Conservation (phyloP, 441 rosid species). For the Adansonia rubrostipa region DNA sequence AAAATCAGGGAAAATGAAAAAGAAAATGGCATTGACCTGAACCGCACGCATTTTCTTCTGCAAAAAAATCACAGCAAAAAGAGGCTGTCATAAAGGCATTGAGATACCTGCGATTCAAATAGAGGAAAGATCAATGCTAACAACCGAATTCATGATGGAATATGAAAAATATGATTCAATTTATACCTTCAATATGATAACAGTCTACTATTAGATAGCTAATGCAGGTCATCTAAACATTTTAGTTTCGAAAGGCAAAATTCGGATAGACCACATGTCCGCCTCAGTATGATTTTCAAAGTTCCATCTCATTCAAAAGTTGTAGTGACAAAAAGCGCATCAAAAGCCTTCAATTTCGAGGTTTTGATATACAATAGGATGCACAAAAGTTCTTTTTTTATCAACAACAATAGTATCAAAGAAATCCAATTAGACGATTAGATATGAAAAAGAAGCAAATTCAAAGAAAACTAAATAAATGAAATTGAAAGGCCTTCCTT, state of each 20-base stretch:
- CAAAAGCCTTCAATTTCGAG: neutral
- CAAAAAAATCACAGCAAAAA: constrained; percentile 5
- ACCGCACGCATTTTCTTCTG: neutral
- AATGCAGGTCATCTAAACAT: neutral
- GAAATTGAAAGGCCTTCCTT: neutral
- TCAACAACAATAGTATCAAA: too few relatives aligned
- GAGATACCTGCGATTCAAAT: constrained; percentile 34
- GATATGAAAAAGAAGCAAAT: too few relatives aligned
- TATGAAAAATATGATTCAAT: too few relatives aligned
- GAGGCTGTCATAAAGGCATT: constrained; percentile 41
- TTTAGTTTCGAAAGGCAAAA: neutral
- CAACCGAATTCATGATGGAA: too few relatives aligned
- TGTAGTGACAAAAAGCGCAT: neutral
- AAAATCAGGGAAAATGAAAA: constrained; percentile 8
- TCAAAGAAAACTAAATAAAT: too few relatives aligned
- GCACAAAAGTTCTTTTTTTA: neutral
- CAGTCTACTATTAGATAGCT: constrained; percentile 1
- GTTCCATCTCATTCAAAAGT: neutral
- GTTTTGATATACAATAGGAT: neutral
- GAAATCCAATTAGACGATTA: too few relatives aligned
- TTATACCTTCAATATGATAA: too few relatives aligned
- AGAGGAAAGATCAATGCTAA: too few relatives aligned
- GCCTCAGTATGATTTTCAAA: neutral
- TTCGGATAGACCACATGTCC: too few relatives aligned
- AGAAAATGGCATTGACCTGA: neutral